Conservation (phyloP, 2,329 filamentous ascomycete species). For the Diaporthe vexans region DNA sequence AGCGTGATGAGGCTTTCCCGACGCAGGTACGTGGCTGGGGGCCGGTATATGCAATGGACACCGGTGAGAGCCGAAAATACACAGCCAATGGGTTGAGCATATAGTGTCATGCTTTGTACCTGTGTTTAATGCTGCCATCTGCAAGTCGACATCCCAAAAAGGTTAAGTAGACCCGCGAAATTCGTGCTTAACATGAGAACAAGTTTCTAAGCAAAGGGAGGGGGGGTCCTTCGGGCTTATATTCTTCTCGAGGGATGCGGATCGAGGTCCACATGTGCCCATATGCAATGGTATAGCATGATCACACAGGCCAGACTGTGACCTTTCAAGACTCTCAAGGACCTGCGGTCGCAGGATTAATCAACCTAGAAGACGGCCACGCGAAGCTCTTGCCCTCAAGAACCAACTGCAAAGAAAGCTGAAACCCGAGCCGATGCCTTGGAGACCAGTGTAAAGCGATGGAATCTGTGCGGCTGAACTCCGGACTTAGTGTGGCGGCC, state of each 20-base stretch:
- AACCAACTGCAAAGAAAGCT: conserved; percentile 11
- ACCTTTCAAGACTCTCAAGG: neutral
- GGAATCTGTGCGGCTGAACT: conserved; percentile 28
- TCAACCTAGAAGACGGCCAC: neutral
- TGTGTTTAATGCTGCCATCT: neutral
- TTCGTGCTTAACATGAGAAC: neutral
- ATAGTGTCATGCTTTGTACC: neutral
- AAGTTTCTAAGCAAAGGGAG: neutral
- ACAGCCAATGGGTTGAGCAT: neutral
- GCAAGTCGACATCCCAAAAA: neutral
- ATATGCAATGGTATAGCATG: neutral
- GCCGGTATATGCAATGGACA: neutral
- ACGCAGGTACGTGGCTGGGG: conserved; percentile 26
- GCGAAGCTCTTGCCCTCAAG: neutral
- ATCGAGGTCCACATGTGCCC: conserved; percentile 1
- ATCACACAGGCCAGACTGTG: neutral
- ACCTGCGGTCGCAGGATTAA: neutral
- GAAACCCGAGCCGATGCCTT: neutral
- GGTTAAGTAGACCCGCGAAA: neutral
- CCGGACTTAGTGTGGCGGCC: neutral
- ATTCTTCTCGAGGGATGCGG: neutral
- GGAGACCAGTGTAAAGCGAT: neutral
- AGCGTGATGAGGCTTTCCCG: conserved; percentile 12
- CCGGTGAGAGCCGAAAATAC: conserved; percentile 16
- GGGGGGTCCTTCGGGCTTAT: neutral